phyloP scores from a whole-genome alignment of 768 basidiomycete species.

The Kondoa subrosea region DNA sequence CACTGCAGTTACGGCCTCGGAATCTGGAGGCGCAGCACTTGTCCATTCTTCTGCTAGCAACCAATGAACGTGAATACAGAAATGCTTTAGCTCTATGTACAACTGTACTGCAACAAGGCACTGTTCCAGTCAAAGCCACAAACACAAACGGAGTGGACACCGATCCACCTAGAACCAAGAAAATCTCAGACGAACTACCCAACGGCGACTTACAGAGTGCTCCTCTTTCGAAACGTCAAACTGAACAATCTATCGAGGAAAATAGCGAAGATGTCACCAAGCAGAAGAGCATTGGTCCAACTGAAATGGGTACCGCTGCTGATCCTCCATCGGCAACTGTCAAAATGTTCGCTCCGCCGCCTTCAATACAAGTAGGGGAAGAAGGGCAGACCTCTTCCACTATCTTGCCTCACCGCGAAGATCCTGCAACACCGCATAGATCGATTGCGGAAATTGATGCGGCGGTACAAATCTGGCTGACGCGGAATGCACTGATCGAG shows the following conservation, averaged over 20 bases:
- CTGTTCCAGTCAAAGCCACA: too few relatives aligned
- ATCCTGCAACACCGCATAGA: too few relatives aligned
- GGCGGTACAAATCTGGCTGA: constrained; percentile 69
- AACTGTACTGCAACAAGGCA: too few relatives aligned
- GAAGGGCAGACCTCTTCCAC: constrained; percentile 3
- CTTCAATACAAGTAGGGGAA: constrained; percentile 34
- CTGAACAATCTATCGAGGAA: neutral
- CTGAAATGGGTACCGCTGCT: too few relatives aligned
- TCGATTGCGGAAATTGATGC: too few relatives aligned
- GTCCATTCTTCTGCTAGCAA: constrained; percentile 61
- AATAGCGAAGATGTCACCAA: too few relatives aligned
- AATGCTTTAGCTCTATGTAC: constrained; percentile 62
- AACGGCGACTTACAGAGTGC: neutral
- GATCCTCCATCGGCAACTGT: neutral
- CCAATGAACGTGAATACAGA: constrained; percentile 60
- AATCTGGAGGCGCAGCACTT: constrained; percentile 74
- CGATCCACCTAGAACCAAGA: neutral
- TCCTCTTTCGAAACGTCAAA: neutral
- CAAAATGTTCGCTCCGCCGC: constrained; percentile 33
- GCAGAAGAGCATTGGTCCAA: too few relatives aligned
- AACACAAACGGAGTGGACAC: too few relatives aligned
- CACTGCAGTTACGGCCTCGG: constrained; percentile 50
- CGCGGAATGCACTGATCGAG: constrained; percentile 63
- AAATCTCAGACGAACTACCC: neutral
- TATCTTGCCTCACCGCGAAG: neutral